Conservation (phyloP, 768 basidiomycete species). For the Fomitopsis pulvina region DNA sequence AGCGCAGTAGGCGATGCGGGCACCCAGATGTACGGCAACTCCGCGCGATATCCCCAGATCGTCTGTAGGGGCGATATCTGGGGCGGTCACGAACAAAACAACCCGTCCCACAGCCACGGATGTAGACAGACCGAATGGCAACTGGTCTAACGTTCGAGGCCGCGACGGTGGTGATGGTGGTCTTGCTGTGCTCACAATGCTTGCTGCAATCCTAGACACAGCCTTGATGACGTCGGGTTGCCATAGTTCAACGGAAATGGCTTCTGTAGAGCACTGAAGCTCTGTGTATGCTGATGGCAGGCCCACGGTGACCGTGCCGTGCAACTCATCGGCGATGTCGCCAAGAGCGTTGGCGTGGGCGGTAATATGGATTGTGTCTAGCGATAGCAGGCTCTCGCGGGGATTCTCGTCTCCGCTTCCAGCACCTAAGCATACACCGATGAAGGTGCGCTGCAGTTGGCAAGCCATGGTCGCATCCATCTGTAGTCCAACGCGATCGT, state of each 20-base stretch:
- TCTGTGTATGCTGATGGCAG: slow-evolving; percentile 37
- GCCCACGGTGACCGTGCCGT: slow-evolving; percentile 35
- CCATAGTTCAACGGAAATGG: slow-evolving; percentile 63
- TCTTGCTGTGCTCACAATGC: background rate
- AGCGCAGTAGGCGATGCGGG: slow-evolving; percentile 51
- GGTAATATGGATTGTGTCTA: slow-evolving; percentile 48
- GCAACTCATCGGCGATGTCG: slow-evolving; percentile 40
- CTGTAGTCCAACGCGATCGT: slow-evolving; percentile 36
- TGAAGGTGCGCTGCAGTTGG: slow-evolving; percentile 44
- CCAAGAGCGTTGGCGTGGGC: slow-evolving; percentile 43
- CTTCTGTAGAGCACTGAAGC: slow-evolving; percentile 46
- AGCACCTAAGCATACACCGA: slow-evolving; percentile 32
- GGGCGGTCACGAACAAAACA: slow-evolving; percentile 65
- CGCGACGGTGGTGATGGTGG: slow-evolving; percentile 4
- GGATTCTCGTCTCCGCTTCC: slow-evolving; percentile 12
- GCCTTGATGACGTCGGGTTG: slow-evolving; percentile 49
- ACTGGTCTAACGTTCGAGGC: slow-evolving; percentile 26
- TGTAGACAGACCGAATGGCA: slow-evolving; percentile 50
- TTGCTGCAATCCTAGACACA: slow-evolving; percentile 33
- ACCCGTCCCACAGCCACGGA: slow-evolving; percentile 56
- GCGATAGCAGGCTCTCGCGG: slow-evolving; percentile 38
- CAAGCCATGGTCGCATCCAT: slow-evolving; percentile 38
- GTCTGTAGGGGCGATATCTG: slow-evolving; percentile 73
- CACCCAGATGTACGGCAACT: slow-evolving; percentile 46
- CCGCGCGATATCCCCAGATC: slow-evolving; percentile 63